phyloP scores from a whole-genome alignment of 163 green algal species.

The Scenedesmus sp. region DNA sequence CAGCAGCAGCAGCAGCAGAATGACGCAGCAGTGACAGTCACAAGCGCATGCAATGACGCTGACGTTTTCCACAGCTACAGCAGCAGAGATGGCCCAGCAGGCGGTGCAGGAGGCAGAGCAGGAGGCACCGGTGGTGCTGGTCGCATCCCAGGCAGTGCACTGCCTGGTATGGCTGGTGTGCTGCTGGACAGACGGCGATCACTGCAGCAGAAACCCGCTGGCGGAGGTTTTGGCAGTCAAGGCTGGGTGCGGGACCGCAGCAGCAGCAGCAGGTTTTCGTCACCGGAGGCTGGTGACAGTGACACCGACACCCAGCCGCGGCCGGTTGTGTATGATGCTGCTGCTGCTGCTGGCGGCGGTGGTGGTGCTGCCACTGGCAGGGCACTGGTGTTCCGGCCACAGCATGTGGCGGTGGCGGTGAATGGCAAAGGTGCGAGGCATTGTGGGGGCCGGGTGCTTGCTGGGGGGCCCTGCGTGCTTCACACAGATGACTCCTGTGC shows the following conservation, averaged over 20 bases:
- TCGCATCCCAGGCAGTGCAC: not conserved
- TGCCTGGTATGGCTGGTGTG: not conserved
- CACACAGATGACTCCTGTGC: not conserved
- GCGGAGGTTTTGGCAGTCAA: not conserved
- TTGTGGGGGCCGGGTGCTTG: not conserved
- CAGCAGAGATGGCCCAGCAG: not conserved
- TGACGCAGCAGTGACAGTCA: no score
- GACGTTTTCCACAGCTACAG: not conserved
- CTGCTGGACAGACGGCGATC: not conserved
- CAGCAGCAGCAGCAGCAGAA: no score
- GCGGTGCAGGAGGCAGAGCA: not conserved
- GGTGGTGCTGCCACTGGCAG: not conserved
- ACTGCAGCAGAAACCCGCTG: not conserved
- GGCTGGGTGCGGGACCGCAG: not conserved
- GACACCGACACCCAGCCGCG: not conserved
- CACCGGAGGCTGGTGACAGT: not conserved
- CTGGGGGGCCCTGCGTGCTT: not conserved
- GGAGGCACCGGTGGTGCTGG: no score
- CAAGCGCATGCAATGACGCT: not conserved
- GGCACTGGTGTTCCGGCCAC: constrained; percentile 23
- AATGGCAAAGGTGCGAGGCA: constrained; percentile 21
- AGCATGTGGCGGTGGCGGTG: constrained; percentile 27
- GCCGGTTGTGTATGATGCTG: not conserved
- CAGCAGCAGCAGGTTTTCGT: constrained; percentile 1
- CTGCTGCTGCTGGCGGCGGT: not conserved